phyloP scores from a whole-genome alignment of 495 filamentous ascomycete species.

The Staphylotrichum tortipilum region DNA sequence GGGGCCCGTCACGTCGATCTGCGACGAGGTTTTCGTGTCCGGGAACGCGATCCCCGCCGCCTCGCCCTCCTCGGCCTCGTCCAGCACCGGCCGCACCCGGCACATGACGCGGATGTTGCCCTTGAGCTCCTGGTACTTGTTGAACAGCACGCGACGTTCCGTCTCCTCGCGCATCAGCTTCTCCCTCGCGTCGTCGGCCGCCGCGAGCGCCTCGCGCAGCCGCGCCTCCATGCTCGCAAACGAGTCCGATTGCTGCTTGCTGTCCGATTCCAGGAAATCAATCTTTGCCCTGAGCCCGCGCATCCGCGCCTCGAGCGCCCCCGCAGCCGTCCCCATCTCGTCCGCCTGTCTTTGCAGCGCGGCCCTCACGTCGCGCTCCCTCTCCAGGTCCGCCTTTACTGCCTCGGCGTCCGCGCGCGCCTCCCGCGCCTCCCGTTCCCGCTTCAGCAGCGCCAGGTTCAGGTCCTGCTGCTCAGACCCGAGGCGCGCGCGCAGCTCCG shows the following conservation, averaged over 20 bases:
- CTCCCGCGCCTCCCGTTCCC: slow-evolving; percentile 49
- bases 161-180: slow-evolving; percentile 90
- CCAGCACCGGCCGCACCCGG: slow-evolving; percentile 76
- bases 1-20: slow-evolving; percentile 73
- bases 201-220: slow-evolving; percentile 65
- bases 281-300: slow-evolving; percentile 68
- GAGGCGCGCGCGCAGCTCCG: slow-evolving; percentile 53
- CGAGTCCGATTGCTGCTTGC: slow-evolving; percentile 71
- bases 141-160: slow-evolving; percentile 83
- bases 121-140: slow-evolving; percentile 97
- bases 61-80: slow-evolving; percentile 46
- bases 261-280: slow-evolving; percentile 79
- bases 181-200: slow-evolving; percentile 60
- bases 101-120: slow-evolving; percentile 99
- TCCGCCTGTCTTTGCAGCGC: slow-evolving; percentile 45
- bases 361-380: slow-evolving; percentile 32
- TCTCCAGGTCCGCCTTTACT: slow-evolving; percentile 52
- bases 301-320: slow-evolving; percentile 63
- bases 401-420: slow-evolving; percentile 45
- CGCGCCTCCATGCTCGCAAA: slow-evolving; percentile 68
- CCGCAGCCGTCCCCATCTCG: slow-evolving; percentile 52
- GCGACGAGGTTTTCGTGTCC: slow-evolving; percentile 70
- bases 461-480: slow-evolving; percentile 55
- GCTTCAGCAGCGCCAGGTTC: slow-evolving; percentile 54
- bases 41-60: slow-evolving; percentile 67